phyloP scores from a whole-genome alignment of 257 asterid genomes.

The Datura wrightii region DNA sequence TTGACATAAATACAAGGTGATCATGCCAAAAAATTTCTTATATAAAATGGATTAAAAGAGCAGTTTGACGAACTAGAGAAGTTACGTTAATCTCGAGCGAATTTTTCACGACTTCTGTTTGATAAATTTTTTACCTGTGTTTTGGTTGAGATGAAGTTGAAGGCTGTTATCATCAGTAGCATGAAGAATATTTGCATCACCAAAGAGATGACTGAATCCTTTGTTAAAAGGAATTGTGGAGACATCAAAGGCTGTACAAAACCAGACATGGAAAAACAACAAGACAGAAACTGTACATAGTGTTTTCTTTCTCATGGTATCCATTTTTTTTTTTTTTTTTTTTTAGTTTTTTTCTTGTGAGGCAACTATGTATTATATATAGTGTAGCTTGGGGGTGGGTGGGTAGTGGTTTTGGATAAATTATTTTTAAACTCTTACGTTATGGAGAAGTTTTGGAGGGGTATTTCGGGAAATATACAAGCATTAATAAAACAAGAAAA shows the following conservation, averaged over 20 bases:
- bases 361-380: conserved; percentile 19
- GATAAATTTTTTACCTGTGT: conserved; percentile 55
- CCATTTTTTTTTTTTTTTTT: not conserved
- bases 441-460: not conserved
- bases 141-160: conserved; percentile 75
- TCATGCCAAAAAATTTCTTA: no score
- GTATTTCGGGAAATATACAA: not conserved
- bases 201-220: conserved; percentile 75
- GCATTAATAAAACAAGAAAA: not conserved
- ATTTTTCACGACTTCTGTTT: not conserved
- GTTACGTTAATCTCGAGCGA: not conserved
- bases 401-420: conserved; percentile 38
- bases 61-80: no score
- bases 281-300: conserved; percentile 38
- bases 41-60: no score
- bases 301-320: conserved; percentile 27
- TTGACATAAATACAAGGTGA: no score
- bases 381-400: conserved; percentile 26
- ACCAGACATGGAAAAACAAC: conserved; percentile 43
- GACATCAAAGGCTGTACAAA: conserved; percentile 39
- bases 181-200: conserved; percentile 62
- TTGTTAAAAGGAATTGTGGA: conserved; percentile 56
- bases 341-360: conserved; percentile 12
- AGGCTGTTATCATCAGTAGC: conserved; percentile 61
- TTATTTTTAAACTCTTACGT: not conserved